Evolutionary conservation across 257 asterid genomes (phyloP).

Genomic region (Penstemon barbatus): DNA sequence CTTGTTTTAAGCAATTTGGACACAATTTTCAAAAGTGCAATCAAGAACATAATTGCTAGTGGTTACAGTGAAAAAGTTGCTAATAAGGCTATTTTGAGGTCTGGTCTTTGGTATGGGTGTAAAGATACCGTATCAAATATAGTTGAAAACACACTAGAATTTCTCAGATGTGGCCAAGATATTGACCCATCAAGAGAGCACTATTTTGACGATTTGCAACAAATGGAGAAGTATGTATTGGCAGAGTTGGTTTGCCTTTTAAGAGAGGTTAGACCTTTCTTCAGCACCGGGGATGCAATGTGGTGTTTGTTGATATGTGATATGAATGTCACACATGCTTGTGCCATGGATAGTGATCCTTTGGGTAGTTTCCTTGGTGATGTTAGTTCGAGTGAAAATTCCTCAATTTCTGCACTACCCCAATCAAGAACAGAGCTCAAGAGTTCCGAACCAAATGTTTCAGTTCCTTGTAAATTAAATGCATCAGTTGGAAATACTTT

Average conservation of each 20-base stretch:
- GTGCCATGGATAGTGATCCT: conserved; percentile 80
- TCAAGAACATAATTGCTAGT: conserved; percentile 67
- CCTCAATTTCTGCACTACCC: conserved; percentile 41
- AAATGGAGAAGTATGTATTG: conserved; percentile 81
- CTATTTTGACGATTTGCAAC: conserved; percentile 74
- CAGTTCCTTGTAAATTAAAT: conserved; percentile 46
- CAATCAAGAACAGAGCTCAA: conserved; percentile 43
- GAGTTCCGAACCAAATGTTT: conserved; percentile 40
- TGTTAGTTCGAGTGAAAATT: conserved; percentile 33
- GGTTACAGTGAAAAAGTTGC: conserved; percentile 81
- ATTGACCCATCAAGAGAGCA: conserved; percentile 63
- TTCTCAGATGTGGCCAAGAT: conserved; percentile 68
- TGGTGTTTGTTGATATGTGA: conserved; percentile 95
- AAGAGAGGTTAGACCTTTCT: conserved; percentile 81
- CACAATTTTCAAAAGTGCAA: conserved; percentile 75
- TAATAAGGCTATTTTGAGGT: conserved; percentile 71
- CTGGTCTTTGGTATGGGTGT: conserved; percentile 91
- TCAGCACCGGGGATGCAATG: conserved; percentile 97
- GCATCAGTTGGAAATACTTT: conserved; percentile 45
- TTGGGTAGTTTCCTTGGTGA: conserved; percentile 46
- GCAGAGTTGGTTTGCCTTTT: conserved; percentile 92
- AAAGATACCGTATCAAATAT: conserved; percentile 90
- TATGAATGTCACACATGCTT: conserved; percentile 87
- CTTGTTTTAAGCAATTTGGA: conserved; percentile 77
- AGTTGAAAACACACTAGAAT: conserved; percentile 76